Evolutionary conservation across 2,329 filamentous ascomycete genomes (phyloP).

Genomic region (Ceratocystiopsis brevicomis): DNA sequence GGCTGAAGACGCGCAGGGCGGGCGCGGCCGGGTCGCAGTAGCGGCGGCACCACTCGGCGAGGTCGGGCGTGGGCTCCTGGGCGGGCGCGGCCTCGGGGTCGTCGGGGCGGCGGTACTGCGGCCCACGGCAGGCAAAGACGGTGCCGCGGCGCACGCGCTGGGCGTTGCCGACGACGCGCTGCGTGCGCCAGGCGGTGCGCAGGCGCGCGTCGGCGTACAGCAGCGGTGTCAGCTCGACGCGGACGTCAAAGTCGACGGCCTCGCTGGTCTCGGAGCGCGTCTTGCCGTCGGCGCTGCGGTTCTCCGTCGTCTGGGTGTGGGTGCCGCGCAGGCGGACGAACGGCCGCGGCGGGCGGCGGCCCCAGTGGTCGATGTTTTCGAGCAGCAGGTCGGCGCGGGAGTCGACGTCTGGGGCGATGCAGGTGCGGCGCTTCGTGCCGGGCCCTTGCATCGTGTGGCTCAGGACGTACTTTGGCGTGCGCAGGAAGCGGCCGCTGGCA

Average conservation of each 20-base stretch:
- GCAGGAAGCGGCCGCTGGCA: too few relatives aligned
- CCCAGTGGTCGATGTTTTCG: slow-evolving; percentile 14
- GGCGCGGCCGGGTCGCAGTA: slow-evolving; percentile 40
- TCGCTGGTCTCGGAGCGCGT: slow-evolving; percentile 26
- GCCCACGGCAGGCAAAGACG: slow-evolving; percentile 28
- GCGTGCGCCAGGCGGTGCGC: slow-evolving; percentile 21
- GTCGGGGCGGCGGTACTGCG: slow-evolving; percentile 8
- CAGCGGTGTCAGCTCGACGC: slow-evolving; percentile 38
- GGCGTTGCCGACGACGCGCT: slow-evolving; percentile 35
- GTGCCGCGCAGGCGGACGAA: slow-evolving; percentile 33
- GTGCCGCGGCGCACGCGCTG: slow-evolving; percentile 48
- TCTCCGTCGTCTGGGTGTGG: slow-evolving; percentile 27
- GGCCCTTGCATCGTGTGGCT: too few relatives aligned
- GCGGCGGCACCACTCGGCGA: slow-evolving; percentile 47
- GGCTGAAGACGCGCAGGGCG: slow-evolving; percentile 33
- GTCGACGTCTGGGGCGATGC: neutral
- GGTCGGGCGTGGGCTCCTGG: slow-evolving; percentile 12
- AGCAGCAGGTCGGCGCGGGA: slow-evolving; percentile 1
- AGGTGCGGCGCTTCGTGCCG: neutral
- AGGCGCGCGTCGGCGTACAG: slow-evolving; percentile 28
- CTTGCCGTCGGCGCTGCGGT: slow-evolving; percentile 22
- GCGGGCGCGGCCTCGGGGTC: slow-evolving; percentile 1
- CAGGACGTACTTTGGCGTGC: too few relatives aligned
- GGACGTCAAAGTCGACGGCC: slow-evolving; percentile 40
- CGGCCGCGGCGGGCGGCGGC: slow-evolving; percentile 31